A percentile compares a stretch with the other conserved stretches of the same genome.
Evolutionary conservation across 2,329 filamentous ascomycete genomes (phyloP).

Genomic region (Arthrobotrys megalospora): DNA sequence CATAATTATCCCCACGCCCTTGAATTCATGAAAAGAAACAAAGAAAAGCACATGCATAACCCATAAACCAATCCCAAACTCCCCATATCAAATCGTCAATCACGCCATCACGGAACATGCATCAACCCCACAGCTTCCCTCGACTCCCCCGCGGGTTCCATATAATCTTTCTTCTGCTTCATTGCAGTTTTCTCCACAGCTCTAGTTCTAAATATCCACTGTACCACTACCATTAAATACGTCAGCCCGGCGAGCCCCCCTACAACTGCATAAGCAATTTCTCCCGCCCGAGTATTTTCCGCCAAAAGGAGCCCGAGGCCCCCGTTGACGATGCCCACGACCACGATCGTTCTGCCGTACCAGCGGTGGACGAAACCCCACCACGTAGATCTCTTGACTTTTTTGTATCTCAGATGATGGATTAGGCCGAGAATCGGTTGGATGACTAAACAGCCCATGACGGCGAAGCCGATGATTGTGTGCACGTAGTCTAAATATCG

Average conservation of each 20-base stretch:
- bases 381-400: conserved; percentile 69
- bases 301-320: conserved; percentile 74
- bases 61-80: conserved; percentile 33
- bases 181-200: conserved; percentile 26
- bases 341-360: conserved; percentile 74
- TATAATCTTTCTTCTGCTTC: conserved; percentile 33
- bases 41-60: conserved; percentile 24
- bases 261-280: conserved; percentile 74
- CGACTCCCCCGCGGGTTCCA: conserved; percentile 30
- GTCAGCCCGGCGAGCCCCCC: conserved; percentile 68
- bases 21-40: not conserved
- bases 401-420: conserved; percentile 73
- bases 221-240: conserved; percentile 52
- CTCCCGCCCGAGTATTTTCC: conserved; percentile 67
- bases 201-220: conserved; percentile 42
- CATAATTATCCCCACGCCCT: conserved; percentile 24
- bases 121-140: conserved; percentile 33
- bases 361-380: conserved; percentile 75
- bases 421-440: conserved; percentile 74
- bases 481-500: conserved; percentile 72
- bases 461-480: conserved; percentile 73
- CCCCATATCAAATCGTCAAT: conserved; percentile 24
- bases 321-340: conserved; percentile 76
- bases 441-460: conserved; percentile 72
- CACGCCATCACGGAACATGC: conserved; percentile 19